Base-by-base conservation (phyloP, 805 yeast genomes). In the Suhomyces canberraensis region DNA sequence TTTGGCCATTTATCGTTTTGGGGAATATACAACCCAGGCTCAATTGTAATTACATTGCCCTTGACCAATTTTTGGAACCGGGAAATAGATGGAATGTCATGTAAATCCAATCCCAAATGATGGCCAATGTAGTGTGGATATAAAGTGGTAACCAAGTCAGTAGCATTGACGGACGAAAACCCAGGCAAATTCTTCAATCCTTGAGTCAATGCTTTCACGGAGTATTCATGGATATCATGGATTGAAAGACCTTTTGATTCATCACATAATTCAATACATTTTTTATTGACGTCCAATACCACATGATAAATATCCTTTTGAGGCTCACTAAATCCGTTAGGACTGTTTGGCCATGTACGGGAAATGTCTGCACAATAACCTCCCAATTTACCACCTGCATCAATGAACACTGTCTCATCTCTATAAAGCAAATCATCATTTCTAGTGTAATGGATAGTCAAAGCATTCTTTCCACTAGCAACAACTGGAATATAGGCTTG, bases 61-160 rank as follows among this genome's bases (percentile, higher is more conserved):
- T 69, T 66, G 31, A 61, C 61, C 31, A 93, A 56, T 21, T 64
- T 64, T 16, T 71, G 69, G 37, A 65, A 66, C 44, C 88, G 71
- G 3, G 91, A 74, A 26, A 70, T 71, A 2, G 70, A 59, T 4
- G 95, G 95, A 25, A 79, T 70, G 54, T 87, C 96, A 60, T 87
- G 96, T 17, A 90, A 84, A 52, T 90, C 98, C 24, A 93, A 64
- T 0, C 99, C 99, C 25, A 93, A 67, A 53, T 93, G 89, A 59
- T 93, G 99, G 4, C 98, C 98, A 47, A 93, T 81, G 56, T 86
- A 89, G 59, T 93, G 99, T 0, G 98, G 98, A 54, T 90, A 93
- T 25, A 84, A 61, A 16, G 45, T 44, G 25, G 78, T 53, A 25
- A 73, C 61, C 29, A 79, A 70, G 35, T 81, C 82, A 59, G 73